Evolutionary conservation across 1,139 yeast genomes (phyloP).

Genomic region (Starmera stellimalicola): DNA sequence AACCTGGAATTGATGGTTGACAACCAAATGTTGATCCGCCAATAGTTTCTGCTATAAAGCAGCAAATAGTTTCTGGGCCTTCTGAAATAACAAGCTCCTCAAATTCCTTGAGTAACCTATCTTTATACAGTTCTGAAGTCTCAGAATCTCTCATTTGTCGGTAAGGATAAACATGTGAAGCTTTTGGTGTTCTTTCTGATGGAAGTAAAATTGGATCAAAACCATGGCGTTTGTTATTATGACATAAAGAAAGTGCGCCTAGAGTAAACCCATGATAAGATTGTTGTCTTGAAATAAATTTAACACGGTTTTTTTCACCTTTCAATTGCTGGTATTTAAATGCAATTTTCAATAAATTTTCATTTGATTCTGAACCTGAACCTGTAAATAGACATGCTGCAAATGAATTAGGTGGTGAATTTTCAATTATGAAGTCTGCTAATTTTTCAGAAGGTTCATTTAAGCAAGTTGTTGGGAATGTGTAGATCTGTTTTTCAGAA

Average conservation of each 20-base stretch:
- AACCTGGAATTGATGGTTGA: slow-evolving; percentile 46
- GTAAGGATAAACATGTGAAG: slow-evolving; percentile 40
- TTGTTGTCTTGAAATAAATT: slow-evolving; percentile 41
- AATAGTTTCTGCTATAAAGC: slow-evolving; percentile 45
- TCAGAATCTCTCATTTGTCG: slow-evolving; percentile 37
- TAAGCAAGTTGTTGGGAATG: slow-evolving; percentile 34
- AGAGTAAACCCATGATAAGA: slow-evolving; percentile 54
- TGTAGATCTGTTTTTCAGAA: slow-evolving; percentile 35
- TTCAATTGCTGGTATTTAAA: slow-evolving; percentile 47
- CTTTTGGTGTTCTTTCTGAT: slow-evolving; percentile 33
- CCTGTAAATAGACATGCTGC: slow-evolving; percentile 45
- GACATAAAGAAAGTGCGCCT: slow-evolving; percentile 43
- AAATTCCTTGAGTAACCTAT: slow-evolving; percentile 34
- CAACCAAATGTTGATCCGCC: slow-evolving; percentile 54
- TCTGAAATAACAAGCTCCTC: slow-evolving; percentile 39
- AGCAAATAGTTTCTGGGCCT: slow-evolving; percentile 46
- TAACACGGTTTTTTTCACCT: slow-evolving; percentile 38
- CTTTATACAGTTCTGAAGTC: slow-evolving; percentile 38
- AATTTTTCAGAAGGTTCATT: slow-evolving; percentile 41
- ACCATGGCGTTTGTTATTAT: slow-evolving; percentile 31
- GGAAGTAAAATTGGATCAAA: slow-evolving; percentile 35
- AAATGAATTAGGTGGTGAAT: slow-evolving; percentile 48
- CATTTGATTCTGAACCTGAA: slow-evolving; percentile 56
- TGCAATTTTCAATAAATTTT: slow-evolving; percentile 46
- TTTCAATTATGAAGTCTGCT: slow-evolving; percentile 41